A percentile compares a stretch with the other conserved stretches of the same genome.
These are phyloP conservation scores for Fusarium sp. DNA, from an alignment of 2,329 filamentous ascomycete genomes.

Conservation along the genomic window DNA sequence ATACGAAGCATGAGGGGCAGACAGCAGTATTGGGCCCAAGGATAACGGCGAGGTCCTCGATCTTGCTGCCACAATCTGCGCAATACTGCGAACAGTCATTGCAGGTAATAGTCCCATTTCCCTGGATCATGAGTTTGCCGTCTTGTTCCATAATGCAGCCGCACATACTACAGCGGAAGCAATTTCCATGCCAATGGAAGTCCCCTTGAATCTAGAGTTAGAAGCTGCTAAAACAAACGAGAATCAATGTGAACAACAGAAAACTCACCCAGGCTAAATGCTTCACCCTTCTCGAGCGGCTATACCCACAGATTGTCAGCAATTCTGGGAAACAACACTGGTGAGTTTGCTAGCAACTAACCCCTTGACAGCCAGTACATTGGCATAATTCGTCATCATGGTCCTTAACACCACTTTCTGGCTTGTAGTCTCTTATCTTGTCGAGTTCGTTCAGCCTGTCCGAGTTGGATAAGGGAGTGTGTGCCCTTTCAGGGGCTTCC, in stretches of 20 bases:
- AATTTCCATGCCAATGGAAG: not conserved
- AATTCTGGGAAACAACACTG: not conserved
- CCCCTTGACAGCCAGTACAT: not conserved
- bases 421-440: not conserved
- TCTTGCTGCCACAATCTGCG: not conserved
- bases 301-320: not conserved
- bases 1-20: not conserved
- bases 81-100: not conserved
- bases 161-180: not conserved
- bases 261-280: not conserved
- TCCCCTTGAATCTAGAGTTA: not conserved
- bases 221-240: not conserved
- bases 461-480: not conserved
- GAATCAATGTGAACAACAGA: not conserved
- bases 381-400: not conserved
- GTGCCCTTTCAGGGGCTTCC: not conserved
- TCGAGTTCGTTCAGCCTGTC: not conserved
- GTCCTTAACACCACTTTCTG: not conserved
- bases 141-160: not conserved
- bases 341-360: not conserved
- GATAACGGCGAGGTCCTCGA: not conserved
- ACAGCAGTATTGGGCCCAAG: not conserved
- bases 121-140: not conserved
- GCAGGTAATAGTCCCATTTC: not conserved
- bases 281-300: not conserved